Percentiles rank a stretch among this genome's conserved stretches.
Conservation (phyloP, 1,284 basidiomycete species). For the Pseudozyma tsukubaensis region DNA sequence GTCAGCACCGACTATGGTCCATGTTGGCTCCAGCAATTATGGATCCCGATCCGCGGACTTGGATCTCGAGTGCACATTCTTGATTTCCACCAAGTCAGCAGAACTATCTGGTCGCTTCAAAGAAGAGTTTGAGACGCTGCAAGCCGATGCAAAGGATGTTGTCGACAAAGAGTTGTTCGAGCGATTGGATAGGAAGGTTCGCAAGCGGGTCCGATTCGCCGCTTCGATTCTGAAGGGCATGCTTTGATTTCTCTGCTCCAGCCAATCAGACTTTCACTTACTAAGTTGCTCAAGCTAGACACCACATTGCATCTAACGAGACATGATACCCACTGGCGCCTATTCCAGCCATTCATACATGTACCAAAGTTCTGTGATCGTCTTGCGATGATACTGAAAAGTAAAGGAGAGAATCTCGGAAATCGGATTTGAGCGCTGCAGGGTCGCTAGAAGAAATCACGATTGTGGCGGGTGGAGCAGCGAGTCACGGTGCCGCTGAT, state of each 20-base stretch:
- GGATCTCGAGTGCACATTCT: constrained; percentile 91
- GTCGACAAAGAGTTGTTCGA: constrained; percentile 72
- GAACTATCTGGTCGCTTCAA: constrained; percentile 66
- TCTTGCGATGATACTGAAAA: background rate
- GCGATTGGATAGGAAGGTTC: constrained; percentile 75
- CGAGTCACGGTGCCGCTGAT: constrained; percentile 26
- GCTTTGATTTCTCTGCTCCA: constrained; percentile 32
- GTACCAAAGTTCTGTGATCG: background rate
- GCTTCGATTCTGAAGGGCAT: constrained; percentile 61
- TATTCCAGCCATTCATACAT: background rate
- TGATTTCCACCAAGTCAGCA: constrained; percentile 75
- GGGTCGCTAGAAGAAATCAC: constrained; percentile 19
- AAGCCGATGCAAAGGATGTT: constrained; percentile 69
- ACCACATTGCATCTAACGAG: background rate
- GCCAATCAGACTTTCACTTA: background rate
- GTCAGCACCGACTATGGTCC: constrained; percentile 71
- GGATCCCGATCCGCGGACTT: constrained; percentile 89
- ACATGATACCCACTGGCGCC: constrained; percentile 16
- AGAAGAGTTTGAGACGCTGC: constrained; percentile 71
- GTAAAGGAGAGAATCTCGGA: constrained; percentile 5
- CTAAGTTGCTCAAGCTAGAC: no score
- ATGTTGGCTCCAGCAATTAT: constrained; percentile 95
- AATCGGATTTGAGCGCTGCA: constrained; percentile 12
- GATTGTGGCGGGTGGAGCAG: constrained; percentile 10
- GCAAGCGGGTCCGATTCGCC: constrained; percentile 71